Evolutionary conservation across 495 filamentous ascomycete genomes (phyloP).

Genomic region (Talaromyces nanjingensis): DNA sequence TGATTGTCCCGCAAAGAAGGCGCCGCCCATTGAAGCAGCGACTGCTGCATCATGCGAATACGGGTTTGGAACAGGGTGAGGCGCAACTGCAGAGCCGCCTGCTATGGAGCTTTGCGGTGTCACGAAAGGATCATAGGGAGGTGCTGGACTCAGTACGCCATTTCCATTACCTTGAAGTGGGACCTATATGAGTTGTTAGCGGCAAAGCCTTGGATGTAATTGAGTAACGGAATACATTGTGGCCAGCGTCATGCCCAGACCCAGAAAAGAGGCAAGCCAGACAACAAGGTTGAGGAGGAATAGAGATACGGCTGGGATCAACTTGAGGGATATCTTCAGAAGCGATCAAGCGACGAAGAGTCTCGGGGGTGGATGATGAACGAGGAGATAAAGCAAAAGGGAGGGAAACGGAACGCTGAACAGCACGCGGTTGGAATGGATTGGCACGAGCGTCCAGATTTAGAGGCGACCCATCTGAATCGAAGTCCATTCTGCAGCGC

Average conservation of each 20-base stretch:
- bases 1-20: slow-evolving; percentile 48
- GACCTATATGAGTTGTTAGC: slow-evolving; percentile 23
- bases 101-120: slow-evolving; percentile 47
- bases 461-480: neutral
- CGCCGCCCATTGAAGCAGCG: slow-evolving; percentile 38
- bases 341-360: neutral
- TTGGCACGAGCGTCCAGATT: slow-evolving; percentile 9
- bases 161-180: slow-evolving; percentile 38
- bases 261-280: neutral
- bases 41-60: slow-evolving; percentile 53
- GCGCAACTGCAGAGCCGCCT: slow-evolving; percentile 36
- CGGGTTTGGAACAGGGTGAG: slow-evolving; percentile 49
- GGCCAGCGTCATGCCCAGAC: neutral
- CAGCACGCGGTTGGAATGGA: slow-evolving; percentile 6
- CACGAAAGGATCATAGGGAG: slow-evolving; percentile 54
- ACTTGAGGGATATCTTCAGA: neutral
- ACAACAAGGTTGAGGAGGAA: neutral
- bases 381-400: slow-evolving; percentile 6
- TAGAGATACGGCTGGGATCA: neutral
- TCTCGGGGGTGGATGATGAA: neutral
- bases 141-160: slow-evolving; percentile 23
- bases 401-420: slow-evolving; percentile 2
- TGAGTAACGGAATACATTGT: neutral
- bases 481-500: neutral
- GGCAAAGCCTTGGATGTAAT: neutral